Conservation (phyloP, 495 filamentous ascomycete genomes). For the Penicillium cosmopolitanum region DNA sequence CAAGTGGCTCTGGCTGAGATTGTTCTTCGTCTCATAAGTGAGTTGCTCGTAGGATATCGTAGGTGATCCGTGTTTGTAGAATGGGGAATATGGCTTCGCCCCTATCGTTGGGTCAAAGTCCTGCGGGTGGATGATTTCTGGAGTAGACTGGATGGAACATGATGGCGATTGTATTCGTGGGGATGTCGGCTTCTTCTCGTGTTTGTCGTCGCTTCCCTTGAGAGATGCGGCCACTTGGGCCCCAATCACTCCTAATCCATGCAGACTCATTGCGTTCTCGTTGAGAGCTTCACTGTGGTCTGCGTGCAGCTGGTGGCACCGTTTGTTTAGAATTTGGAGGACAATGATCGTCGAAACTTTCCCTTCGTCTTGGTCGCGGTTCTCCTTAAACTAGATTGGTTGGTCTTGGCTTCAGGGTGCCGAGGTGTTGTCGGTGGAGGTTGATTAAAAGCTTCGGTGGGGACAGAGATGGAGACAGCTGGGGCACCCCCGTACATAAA, state of each 20-base stretch:
- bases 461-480: slow-evolving; percentile 22
- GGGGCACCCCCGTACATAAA: slow-evolving; percentile 35
- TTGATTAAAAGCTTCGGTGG: slow-evolving; percentile 22
- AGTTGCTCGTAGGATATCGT: slow-evolving; percentile 51
- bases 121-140: slow-evolving; percentile 15
- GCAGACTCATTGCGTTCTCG: slow-evolving; percentile 28
- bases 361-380: slow-evolving; percentile 13
- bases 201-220: slow-evolving; percentile 31
- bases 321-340: slow-evolving; percentile 18
- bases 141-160: slow-evolving; percentile 27
- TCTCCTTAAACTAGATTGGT: slow-evolving; percentile 14
- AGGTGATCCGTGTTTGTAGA: slow-evolving; percentile 59
- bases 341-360: slow-evolving; percentile 14
- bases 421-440: slow-evolving; percentile 9
- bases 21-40: slow-evolving; percentile 41
- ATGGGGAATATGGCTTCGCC: slow-evolving; percentile 60
- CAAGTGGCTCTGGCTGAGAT: slow-evolving; percentile 22
- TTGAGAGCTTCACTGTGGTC: not conserved
- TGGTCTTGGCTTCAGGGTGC: slow-evolving; percentile 12
- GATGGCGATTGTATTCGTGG: slow-evolving; percentile 17
- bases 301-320: not conserved
- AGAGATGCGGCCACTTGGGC: slow-evolving; percentile 35
- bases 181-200: slow-evolving; percentile 10
- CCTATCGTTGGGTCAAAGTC: slow-evolving; percentile 48
- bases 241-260: slow-evolving; percentile 38